Evolutionary conservation across 306 rosid genomes (phyloP), one percentile per base, ranked within the genome.

Genomic region (Glycine soja): DNA sequence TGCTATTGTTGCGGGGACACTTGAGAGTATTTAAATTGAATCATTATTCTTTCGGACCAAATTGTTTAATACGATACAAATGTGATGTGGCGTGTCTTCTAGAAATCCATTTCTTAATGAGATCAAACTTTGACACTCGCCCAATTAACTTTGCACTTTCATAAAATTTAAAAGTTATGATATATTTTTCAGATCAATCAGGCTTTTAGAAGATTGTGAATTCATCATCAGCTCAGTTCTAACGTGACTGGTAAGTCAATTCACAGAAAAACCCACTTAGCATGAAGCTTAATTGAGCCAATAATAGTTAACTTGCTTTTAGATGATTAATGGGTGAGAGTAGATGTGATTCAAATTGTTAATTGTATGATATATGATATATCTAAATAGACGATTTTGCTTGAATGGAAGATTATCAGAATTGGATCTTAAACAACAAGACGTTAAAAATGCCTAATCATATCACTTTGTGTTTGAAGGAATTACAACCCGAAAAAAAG

Each of bases 61-160:
- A 46, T 80, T 74, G 24, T 68, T 76, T 81, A 77, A 66, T 71
- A 59, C 2, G 58, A 54, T 54, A 51, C 48, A 70, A 72, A 48
- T 66, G 68, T 82, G 76, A 56, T 45, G 76, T 81, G 84, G 80
- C 81, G 71, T 65, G 75, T 30, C 77, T 87, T 88, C 88, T 86
- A 86, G 93, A 90, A 85, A 71, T 76, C 50, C 75, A 61, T 58
- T 58, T 51, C 3, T 72, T 52, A 63, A 63, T 76, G 58, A 9
- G 13, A 61, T 48, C 46, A 70, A 68, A 40, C 46, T 40, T 80
- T 13, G 40, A 71, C 67, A 70, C 70, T 70, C 67, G 51, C n/a
- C 53, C 65, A 65, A 74, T 75, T 16, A 78, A 72, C 53, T 78
- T 81, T 72, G 53, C 30, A 58, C 53, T 59, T 72, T 10, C 12